Evolutionary conservation across 1,284 basidiomycete species (phyloP), one percentile per base, ranked within the genome.

Genomic region (Sanghuangporus weigelae): DNA sequence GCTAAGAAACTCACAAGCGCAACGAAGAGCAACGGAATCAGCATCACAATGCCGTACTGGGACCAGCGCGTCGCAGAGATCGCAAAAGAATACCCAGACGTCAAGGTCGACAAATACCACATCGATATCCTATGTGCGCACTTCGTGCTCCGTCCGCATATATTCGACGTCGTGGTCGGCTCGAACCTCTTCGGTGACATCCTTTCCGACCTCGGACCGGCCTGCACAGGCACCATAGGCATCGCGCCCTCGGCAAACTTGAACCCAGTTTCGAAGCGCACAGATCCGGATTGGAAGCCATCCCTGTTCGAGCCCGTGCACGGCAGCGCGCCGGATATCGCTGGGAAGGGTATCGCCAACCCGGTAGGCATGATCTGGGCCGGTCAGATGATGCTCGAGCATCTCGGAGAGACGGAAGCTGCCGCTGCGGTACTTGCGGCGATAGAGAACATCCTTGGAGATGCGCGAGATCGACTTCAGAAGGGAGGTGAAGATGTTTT

Each of bases 281-380:
- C 53, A 19, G 65, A 66, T 31, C 63, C 72, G 35, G 70, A 69
- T 26, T 74, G 69, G 64, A 68, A 75, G 63, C 83, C 83, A 0
- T 79, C 78, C 48, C 69, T 80, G 57, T 78, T 83, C 68, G 77
- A 83, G 66, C 81, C 79, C 6, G 80, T 89, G 16, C 84, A 85
- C 67, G 84, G 84, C 16, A 87, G 85, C 57, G 89, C 89, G 2
- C 89, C 88, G 36, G 89, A 91, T 71, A 90, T 91, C 66, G 86
- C 86, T 40, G 87, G 87, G 7, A 81, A 86, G 69, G 84, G 85
- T 5, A 86, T 90, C 68, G 89, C 90, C 55, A 92, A 91, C 76
- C 89, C 89, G 2, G 80, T 92, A 63, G 89, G 88, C 12, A 82
- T 81, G 76, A 81, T 86, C 64, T 85, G 83, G 84, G 79, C 82